Evolutionary conservation across 2,329 filamentous ascomycete species (phyloP), one percentile per base, ranked within the genome.

Genomic region (Fusarium armeniacum): DNA sequence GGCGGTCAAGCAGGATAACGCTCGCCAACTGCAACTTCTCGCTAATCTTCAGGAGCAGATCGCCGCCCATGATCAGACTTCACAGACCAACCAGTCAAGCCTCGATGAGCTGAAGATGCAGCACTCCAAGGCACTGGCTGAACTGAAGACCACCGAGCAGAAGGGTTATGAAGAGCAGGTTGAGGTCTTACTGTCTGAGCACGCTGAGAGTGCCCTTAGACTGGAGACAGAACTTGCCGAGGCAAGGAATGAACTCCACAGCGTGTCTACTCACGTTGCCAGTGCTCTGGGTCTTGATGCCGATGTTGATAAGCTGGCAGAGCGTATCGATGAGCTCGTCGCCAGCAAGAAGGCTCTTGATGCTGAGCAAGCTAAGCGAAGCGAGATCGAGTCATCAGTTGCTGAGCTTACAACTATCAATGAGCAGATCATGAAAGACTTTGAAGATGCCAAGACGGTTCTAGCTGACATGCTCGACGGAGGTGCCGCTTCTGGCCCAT

Each of bases 271-370:
- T 4, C 87, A 89, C 71, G 87, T 93, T 53, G 83, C 89, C 59
- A 82, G 84, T 77, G 83, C 89, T 44, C 79, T 90, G 65, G 83
- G 89, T 16, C 75, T 91, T 16, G 86, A 91, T 24, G 87, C 90
- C 45, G 90, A 89, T 74, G 84, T 91, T n/a, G 89, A 91, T 60
- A 88, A 90, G 78, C 82, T 94, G 20, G 85, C 87, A 6, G 86
- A 90, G 60, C 85, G 87, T 53, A 89, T 91, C 65, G 81, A 85
- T 11, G 81, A 85, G 30, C 81, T 91, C 26, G 79, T 87, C 43
- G 82, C 83, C 2, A 83, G 88, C 63, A 87, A 91, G 74, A 86
- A 89, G 71, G 85, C 88, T 26, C 83, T 93, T 7, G 78, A 66
- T 2, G 81, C 84, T 41, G 87, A 90, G 71, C 89, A 90, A 75